Evolutionary conservation across 805 yeast genomes (phyloP), one percentile per base, ranked within the genome.

Genomic region (Nakazawaea holstii): DNA sequence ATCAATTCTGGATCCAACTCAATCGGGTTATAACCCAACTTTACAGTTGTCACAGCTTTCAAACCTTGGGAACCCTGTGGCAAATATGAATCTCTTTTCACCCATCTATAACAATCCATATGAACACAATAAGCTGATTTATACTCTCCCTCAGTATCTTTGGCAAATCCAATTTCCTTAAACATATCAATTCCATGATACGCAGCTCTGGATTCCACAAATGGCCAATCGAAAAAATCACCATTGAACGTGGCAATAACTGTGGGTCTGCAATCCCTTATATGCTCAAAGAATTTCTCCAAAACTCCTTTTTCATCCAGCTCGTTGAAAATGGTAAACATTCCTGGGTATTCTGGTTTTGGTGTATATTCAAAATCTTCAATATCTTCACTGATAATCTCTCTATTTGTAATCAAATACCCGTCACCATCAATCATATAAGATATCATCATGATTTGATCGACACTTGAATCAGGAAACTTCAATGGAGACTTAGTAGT

Each of bases 391-490:
- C 95, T 82, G 35, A 94, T 91, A 56, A 94, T 89, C 55, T 91
- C 97, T 57, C 99, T 72, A 61, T 94, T 94, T 8, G 98, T 94
- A 51, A 94, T 95, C 35, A 94, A 69, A 60, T 70, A 94, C 35
- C 99, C 99, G 56, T 88, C 95, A 9, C 98, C 99, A 61, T 94
- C 99, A 52, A 94, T 91, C 99, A 95, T 95, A 62, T 94, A 94
- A 2, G 99, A 95, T 43, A 94, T 94, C 99, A 95, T 95, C 97
- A 94, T 94, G 36, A 94, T 78, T 64, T 88, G 95, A 67, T 94
- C 99, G 6, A 86, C 74, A 9, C 84, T 73, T 6, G 97, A 77
- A 58, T 89, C 99, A 0, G 99, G 99, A 55, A 94, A 94, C 62
- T 94, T 95, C 51, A 94, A 73, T 1, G 98, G 98, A 10, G 95